Base-by-base conservation (phyloP, 1,284 basidiomycete species). In the Boletellus deceptivus region DNA sequence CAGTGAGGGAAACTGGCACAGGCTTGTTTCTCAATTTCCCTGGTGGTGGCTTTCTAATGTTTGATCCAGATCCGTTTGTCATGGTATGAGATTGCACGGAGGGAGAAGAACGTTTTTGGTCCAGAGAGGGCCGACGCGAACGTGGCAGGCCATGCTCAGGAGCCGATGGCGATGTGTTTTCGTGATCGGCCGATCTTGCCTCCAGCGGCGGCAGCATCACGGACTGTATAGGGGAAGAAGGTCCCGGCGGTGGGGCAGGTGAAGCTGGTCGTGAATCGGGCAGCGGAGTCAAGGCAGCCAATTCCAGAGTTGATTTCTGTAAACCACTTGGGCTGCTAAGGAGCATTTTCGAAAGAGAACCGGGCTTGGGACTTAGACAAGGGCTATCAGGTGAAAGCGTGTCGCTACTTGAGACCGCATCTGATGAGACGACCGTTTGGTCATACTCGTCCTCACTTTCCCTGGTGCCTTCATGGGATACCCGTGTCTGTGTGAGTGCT, bases 1-100 rank as follows among this genome's bases (percentile, higher is more conserved):
- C 31, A 17, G 71, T 62, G 27, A 82, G 64, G 13, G 75, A 69
- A 9, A 76, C 48, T 1, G 70, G 66, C 0, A 67, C 57, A 37
- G 64, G 60, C 53, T 53, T 65, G 6, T 24, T 29, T 49, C 50
- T 63, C 5, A 35, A 31, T 54, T 50, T 64, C 2, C 36, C 36
- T 17, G 43, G 38, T 4, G n/a, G 8, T 29, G 47, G 37, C 29
- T 48, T 40, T n/a, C 46, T 25, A 17, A 31, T 34, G 10, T 25
- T 52, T 16, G 69, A 58, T 46, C 74, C 65, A 4, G 69, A 60
- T 16, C 69, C 71, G 8, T 41, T 39, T 18, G n/a, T 14, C 17
- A 34, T 17, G 4, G 31, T 2, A 40, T 45, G 20, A 16, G 50
- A 35, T 18, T 31, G 43, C 9, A 22, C 18, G n/a, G 20, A 16